Conservation (phyloP, 164 flowering plant genomes). For the Berberis vulgaris region DNA sequence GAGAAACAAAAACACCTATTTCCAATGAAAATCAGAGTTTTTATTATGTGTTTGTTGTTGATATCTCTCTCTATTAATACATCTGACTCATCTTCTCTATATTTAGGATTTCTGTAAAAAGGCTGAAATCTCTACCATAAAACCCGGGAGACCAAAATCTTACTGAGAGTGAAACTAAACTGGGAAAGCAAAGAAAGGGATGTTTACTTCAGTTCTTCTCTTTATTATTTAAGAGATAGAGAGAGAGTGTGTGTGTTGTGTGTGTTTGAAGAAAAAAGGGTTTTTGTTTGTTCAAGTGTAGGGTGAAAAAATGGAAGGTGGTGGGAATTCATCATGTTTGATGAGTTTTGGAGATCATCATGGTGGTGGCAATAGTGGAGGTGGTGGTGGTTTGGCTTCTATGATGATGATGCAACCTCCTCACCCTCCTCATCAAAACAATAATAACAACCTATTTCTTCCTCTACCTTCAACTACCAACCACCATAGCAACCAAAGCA, state of each 20-base stretch:
- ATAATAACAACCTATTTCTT: background rate
- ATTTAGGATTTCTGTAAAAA: slow-evolving; percentile 31
- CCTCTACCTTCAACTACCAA: slow-evolving; percentile 8
- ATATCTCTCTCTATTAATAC: background rate
- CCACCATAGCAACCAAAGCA: too few species aligned
- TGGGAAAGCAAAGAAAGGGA: background rate
- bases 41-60: too few species aligned
- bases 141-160: slow-evolving; percentile 40
- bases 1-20: slow-evolving; percentile 8
- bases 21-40: slow-evolving; percentile 25
- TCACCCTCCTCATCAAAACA: slow-evolving; percentile 3
- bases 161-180: background rate
- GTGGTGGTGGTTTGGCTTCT: slow-evolving; percentile 18
- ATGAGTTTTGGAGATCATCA: slow-evolving; percentile 40
- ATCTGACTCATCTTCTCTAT: too few species aligned
- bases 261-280: slow-evolving; percentile 3
- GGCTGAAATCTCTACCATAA: slow-evolving; percentile 43
- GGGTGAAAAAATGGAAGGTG: slow-evolving; percentile 41
- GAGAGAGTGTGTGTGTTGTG: too few species aligned
- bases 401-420: slow-evolving; percentile 42
- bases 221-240: too few species aligned
- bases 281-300: background rate
- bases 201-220: background rate
- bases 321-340: slow-evolving; percentile 10
- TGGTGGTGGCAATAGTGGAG: background rate